Conservation (phyloP, 208 protist species). For the Trichomonas vaginalis region DNA sequence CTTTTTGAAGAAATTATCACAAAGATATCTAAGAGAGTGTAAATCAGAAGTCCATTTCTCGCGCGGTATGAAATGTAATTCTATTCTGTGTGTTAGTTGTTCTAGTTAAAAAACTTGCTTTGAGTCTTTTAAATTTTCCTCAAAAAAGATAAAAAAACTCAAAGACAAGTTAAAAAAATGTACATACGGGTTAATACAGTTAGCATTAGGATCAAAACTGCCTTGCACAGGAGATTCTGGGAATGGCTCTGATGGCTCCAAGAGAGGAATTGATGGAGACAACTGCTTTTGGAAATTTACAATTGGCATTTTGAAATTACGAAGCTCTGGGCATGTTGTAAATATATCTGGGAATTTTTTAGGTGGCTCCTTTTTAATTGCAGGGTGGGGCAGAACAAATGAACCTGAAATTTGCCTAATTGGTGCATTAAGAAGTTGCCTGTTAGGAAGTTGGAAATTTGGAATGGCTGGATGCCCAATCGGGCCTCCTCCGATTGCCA, state of each 20-base stretch:
- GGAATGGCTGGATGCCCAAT: background rate
- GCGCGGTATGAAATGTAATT: background rate
- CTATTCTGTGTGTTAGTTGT: background rate
- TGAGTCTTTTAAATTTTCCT: background rate
- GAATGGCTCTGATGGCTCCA: background rate
- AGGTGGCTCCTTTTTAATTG: background rate
- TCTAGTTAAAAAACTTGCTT: background rate
- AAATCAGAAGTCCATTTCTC: background rate
- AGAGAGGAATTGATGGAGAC: background rate
- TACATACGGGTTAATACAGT: background rate
- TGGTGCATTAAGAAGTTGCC: background rate
- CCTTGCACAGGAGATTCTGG: background rate
- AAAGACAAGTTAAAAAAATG: background rate
- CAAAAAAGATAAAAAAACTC: background rate
- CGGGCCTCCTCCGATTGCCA: background rate
- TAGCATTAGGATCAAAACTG: background rate
- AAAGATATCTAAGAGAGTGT: background rate
- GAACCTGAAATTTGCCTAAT: background rate
- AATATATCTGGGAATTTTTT: background rate
- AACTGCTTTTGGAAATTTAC: background rate
- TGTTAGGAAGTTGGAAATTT: background rate
- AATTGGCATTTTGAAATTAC: background rate
- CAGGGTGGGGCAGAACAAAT: background rate
- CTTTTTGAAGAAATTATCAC: background rate
- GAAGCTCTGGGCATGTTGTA: constrained; percentile 6